phyloP scores from a whole-genome alignment of 495 filamentous ascomycete genomes.

The Cercophora scortea region DNA sequence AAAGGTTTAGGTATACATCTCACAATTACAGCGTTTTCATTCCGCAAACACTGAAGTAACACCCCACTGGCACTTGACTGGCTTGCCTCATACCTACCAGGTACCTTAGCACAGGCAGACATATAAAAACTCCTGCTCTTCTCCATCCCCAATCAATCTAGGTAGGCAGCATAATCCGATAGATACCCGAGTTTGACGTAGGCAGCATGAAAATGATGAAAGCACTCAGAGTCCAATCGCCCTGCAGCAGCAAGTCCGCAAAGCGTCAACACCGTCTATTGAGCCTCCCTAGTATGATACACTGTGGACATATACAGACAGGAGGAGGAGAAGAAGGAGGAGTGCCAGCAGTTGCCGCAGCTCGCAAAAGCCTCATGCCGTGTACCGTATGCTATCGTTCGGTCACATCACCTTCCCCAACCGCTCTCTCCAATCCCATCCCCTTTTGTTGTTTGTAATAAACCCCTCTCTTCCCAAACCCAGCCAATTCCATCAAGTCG shows the following conservation, averaged over 20 bases:
- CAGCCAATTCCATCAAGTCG: neutral
- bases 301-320: slow-evolving; percentile 9
- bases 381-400: neutral
- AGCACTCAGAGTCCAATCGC: neutral
- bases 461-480: neutral
- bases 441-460: neutral
- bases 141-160: no score
- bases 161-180: no score
- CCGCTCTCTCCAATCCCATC: neutral
- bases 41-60: no score
- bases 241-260: no score
- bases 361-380: neutral
- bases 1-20: no score
- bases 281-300: slow-evolving; percentile 17
- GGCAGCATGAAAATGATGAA: neutral
- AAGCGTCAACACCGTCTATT: slow-evolving; percentile 12
- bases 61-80: no score
- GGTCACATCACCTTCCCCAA: neutral
- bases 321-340: no score
- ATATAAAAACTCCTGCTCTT: no score
- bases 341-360: neutral
- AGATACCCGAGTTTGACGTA: neutral
- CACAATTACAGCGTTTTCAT: no score
- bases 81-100: no score
- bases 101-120: no score